Conservation (phyloP, 345 rosid genomes). For the Moringa oleifera region DNA sequence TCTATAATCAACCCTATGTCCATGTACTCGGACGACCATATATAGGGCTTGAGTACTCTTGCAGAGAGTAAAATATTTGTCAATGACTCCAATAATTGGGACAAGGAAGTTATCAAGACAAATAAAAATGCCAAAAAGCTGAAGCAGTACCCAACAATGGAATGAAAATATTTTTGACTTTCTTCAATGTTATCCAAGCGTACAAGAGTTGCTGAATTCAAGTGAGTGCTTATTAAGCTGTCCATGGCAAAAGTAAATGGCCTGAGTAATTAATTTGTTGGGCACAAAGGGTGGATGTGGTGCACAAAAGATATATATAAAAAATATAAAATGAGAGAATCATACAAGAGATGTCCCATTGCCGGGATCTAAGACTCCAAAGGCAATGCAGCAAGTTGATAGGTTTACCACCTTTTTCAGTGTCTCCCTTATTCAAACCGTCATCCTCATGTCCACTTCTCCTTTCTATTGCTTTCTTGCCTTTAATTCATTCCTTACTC, state of each 20-base stretch:
- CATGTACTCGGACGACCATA: neutral
- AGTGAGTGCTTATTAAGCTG: slow-evolving; percentile 17
- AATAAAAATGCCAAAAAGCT: slow-evolving; percentile 20
- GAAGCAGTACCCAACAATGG: slow-evolving; percentile 11
- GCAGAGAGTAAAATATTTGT: slow-evolving; percentile 25
- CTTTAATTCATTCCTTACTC: too few species aligned
- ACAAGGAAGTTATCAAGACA: slow-evolving; percentile 33
- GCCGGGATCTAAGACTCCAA: slow-evolving; percentile 25
- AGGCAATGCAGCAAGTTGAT: slow-evolving; percentile 14
- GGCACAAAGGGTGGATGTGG: slow-evolving; percentile 24
- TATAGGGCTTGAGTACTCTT: slow-evolving; percentile 18
- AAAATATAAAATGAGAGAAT: slow-evolving; percentile 22
- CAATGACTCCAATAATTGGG: slow-evolving; percentile 49
- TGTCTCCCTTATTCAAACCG: slow-evolving; percentile 45
- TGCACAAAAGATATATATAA: too few species aligned
- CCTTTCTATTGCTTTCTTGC: neutral
- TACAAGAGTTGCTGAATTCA: slow-evolving; percentile 15
- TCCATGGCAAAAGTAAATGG: slow-evolving; percentile 17
- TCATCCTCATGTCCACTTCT: slow-evolving; percentile 26
- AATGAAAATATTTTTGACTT: slow-evolving; percentile 8
- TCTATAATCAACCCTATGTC: too few species aligned
- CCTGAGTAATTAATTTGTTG: slow-evolving; percentile 28
- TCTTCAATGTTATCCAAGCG: slow-evolving; percentile 12
- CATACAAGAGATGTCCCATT: slow-evolving; percentile 18
- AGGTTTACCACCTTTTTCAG: slow-evolving; percentile 19